Conservation (phyloP, 805 yeast genomes). For the Komagataella pastoris region DNA sequence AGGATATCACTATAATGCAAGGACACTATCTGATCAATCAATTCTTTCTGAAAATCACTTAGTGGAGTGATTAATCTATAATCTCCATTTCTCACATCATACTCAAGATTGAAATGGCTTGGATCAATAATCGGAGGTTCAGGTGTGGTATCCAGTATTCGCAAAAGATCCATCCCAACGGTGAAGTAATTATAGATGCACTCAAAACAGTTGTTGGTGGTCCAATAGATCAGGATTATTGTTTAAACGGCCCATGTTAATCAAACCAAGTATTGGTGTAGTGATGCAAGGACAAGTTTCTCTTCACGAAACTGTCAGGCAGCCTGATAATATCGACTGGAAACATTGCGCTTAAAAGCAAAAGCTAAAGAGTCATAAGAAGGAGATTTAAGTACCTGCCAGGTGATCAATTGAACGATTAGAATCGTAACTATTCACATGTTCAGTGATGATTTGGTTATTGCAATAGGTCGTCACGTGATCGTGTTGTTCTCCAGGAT, state of each 20-base stretch:
- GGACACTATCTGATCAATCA: constrained; percentile 85
- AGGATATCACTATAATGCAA: constrained; percentile 84
- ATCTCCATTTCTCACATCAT: constrained; percentile 34
- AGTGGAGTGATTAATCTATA: constrained; percentile 74
- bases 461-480: too few relatives aligned
- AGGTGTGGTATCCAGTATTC: constrained; percentile 71
- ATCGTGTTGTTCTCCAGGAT: too few relatives aligned
- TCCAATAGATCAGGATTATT: background rate
- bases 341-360: too few relatives aligned
- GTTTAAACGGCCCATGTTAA: too few relatives aligned
- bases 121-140: constrained; percentile 67
- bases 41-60: constrained; percentile 75
- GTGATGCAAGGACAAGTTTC: background rate
- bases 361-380: too few relatives aligned
- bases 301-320: background rate
- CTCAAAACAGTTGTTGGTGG: background rate
- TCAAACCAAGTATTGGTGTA: background rate
- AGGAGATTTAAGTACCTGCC: too few relatives aligned
- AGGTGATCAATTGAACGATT: too few relatives aligned
- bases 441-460: too few relatives aligned
- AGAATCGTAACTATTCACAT: too few relatives aligned
- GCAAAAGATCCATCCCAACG: constrained; percentile 53
- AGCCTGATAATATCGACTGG: too few relatives aligned
- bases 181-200: background rate
- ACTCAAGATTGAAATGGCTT: constrained; percentile 24